Evolutionary conservation across 768 basidiomycete genomes (phyloP).

Genomic region (Galerina marginata): DNA sequence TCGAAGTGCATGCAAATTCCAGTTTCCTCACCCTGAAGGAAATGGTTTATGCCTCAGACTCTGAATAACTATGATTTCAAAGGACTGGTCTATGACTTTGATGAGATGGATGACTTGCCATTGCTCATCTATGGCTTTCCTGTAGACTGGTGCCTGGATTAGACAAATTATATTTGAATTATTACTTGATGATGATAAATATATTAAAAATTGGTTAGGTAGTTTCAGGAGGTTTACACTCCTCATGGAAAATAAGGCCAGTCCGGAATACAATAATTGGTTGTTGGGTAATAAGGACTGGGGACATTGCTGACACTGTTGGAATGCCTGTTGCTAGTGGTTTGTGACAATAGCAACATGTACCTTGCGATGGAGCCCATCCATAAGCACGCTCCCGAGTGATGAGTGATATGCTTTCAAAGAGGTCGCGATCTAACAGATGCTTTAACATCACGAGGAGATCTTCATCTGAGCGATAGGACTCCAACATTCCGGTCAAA

Average conservation of each 20-base stretch:
- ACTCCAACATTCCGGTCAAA: constrained; percentile 93
- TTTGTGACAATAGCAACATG: constrained; percentile 60
- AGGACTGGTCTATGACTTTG: neutral
- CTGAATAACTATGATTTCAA: constrained; percentile 27
- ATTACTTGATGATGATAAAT: neutral
- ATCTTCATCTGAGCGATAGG: constrained; percentile 91
- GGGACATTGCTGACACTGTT: neutral
- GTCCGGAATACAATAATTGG: constrained; percentile 41
- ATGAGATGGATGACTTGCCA: neutral
- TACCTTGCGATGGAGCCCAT: constrained; percentile 58
- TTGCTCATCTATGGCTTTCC: neutral
- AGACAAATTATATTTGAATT: neutral
- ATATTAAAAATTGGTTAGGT: neutral
- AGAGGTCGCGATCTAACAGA: constrained; percentile 82
- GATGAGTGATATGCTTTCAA: constrained; percentile 68
- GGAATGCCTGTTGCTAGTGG: constrained; percentile 32
- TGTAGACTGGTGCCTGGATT: neutral
- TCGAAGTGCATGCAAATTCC: constrained; percentile 58
- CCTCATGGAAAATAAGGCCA: constrained; percentile 62
- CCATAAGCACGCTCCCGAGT: constrained; percentile 62
- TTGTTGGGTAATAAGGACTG: constrained; percentile 48
- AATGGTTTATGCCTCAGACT: constrained; percentile 57
- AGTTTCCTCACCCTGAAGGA: constrained; percentile 61
- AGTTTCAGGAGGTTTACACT: constrained; percentile 35
- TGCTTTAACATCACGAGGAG: constrained; percentile 85